phyloP scores from a whole-genome alignment of 2,329 filamentous ascomycete species.

The Fusarium nelsonii region DNA sequence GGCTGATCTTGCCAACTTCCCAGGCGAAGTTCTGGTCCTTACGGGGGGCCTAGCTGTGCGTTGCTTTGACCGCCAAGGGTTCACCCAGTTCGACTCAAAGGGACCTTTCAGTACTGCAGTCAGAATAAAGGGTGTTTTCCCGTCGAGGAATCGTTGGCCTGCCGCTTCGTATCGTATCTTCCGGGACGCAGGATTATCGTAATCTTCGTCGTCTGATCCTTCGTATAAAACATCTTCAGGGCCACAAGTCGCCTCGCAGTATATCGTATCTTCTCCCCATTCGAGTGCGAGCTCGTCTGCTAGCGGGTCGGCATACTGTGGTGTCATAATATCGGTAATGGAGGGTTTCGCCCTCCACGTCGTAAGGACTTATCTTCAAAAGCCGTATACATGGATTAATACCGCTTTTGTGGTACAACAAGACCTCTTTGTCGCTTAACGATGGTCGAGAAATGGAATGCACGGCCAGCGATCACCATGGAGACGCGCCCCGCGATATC shows the following conservation, averaged over 20 bases:
- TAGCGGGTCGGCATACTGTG: slow-evolving; percentile 17
- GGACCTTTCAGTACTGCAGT: slow-evolving; percentile 73
- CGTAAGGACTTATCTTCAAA: slow-evolving; percentile 9
- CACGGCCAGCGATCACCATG: slow-evolving; percentile 31
- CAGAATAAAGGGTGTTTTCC: slow-evolving; percentile 66
- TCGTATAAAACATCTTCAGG: slow-evolving; percentile 64
- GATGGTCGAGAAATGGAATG: slow-evolving; percentile 33
- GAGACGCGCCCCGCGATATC: slow-evolving; percentile 50
- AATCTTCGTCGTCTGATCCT: slow-evolving; percentile 70
- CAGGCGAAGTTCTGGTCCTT: slow-evolving; percentile 33
- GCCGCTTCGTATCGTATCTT: slow-evolving; percentile 69
- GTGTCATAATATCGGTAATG: slow-evolving; percentile 32
- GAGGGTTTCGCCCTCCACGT: slow-evolving; percentile 29
- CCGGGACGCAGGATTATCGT: slow-evolving; percentile 60
- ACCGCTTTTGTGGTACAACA: background rate
- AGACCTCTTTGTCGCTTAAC: slow-evolving; percentile 9
- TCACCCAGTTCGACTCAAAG: slow-evolving; percentile 60
- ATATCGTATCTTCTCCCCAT: slow-evolving; percentile 55
- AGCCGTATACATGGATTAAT: slow-evolving; percentile 5
- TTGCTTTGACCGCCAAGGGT: slow-evolving; percentile 53
- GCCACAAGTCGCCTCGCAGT: slow-evolving; percentile 59
- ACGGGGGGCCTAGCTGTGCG: slow-evolving; percentile 33
- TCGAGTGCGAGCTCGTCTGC: slow-evolving; percentile 30
- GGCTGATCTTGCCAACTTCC: slow-evolving; percentile 30
- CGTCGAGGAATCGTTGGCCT: slow-evolving; percentile 69